Evolutionary conservation across 2,329 filamentous ascomycete genomes (phyloP), one percentile per base, ranked within the genome.

Genomic region (Sarocladium strictum): DNA sequence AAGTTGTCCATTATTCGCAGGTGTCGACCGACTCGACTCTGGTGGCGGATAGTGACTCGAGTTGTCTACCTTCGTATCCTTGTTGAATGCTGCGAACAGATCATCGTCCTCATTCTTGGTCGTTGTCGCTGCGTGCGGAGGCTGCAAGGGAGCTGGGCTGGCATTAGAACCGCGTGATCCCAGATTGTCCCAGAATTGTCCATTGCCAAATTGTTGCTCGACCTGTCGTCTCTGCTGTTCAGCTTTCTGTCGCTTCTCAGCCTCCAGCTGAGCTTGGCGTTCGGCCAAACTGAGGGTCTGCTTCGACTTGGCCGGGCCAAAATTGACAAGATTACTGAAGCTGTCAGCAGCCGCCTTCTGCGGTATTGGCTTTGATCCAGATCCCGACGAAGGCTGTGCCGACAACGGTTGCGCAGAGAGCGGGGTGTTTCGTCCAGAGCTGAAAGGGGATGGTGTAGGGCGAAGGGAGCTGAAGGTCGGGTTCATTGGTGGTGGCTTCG

Each of bases 211-310:
- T 57, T 93, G 85, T 27, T 82, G 79, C 60, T 94, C 89, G 62
- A 85, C 81, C 66, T 85, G 82, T 63, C 79, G 86, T 63, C 79
- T 81, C 65, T 83, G 81, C 66, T 92, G 86, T 56, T 86, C 86
- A 57, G 91, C 88, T 67, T 93, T 89, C 66, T 76, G 82, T 32
- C 79, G 76, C 70, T 83, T 89, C 69, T 86, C 83, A 3, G 76
- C 79, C 59, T 84, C 79, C 35, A 87, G 69, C 57, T 81, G 82
- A 58, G 83, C 80, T 69, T 90, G 89, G 63, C 90, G 86, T 69
- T 96, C 89, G 60, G 88, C 82, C 60, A 96, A 72, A 58, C 83
- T 87, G 15, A 97, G 75, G 59, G 87, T 94, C 68, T 84, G 86
- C 27, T 79, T 81, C 54, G 72, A 71, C 67, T 85, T 85, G 52